These are phyloP conservation scores for Candida boleticola DNA, from an alignment of 805 yeast genomes.

Conservation along the genomic window DNA sequence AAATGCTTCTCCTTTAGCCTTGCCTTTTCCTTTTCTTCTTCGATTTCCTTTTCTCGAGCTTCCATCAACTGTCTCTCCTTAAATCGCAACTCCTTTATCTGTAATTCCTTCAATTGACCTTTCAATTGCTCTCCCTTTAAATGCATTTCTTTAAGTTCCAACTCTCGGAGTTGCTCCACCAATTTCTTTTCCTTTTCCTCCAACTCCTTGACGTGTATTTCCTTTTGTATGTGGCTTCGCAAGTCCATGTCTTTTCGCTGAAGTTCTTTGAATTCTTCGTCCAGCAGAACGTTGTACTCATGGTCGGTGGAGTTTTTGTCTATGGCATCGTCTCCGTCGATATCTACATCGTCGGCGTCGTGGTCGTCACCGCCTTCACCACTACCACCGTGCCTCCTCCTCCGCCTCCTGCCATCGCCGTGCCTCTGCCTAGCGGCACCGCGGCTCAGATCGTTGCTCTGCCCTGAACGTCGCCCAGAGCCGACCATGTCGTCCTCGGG, in stretches of 20 bases:
- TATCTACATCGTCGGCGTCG: neutral
- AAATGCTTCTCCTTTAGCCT: neutral
- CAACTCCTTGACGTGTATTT: conserved; percentile 3
- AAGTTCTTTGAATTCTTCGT: conserved; percentile 5
- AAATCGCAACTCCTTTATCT: conserved; percentile 2
- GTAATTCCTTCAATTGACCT: conserved; percentile 4
- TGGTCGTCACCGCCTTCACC: neutral
- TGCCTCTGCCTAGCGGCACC: neutral
- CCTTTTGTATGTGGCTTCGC: neutral
- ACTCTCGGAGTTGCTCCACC: conserved; percentile 2
- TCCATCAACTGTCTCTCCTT: conserved; percentile 2
- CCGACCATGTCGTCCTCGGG: neutral
- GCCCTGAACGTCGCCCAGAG: neutral
- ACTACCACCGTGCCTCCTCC: neutral
- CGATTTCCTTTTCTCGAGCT: neutral
- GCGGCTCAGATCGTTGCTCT: neutral
- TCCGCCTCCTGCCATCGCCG: neutral
- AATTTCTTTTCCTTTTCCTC: conserved; percentile 2
- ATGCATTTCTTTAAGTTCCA: conserved; percentile 4
- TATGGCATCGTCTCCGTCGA: too few species aligned
- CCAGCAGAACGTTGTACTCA: conserved; percentile 1
- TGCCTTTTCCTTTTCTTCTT: neutral
- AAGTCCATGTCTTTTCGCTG: conserved; percentile 2
- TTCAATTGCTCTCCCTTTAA: conserved; percentile 3
- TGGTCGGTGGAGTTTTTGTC: neutral